A percentile compares a stretch with the other conserved stretches of the same genome.
These are phyloP conservation scores for Mallotus japonicus DNA, from an alignment of 441 rosid genomes.

Conservation along the genomic window DNA sequence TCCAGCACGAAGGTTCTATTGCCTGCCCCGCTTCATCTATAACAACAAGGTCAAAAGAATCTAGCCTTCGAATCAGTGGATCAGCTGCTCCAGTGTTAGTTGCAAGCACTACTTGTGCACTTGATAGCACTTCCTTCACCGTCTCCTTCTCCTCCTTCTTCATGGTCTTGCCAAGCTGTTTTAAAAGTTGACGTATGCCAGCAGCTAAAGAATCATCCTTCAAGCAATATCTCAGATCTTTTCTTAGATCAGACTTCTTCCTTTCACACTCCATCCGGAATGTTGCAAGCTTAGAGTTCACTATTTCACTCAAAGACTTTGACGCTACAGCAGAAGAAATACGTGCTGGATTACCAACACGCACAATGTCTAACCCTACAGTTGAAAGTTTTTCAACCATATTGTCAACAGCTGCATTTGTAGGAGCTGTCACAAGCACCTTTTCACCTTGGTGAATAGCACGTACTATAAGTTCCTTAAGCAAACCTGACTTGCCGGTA, in stretches of 20 bases:
- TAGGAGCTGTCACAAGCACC: constrained; percentile 93
- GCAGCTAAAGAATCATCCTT: constrained; percentile 94
- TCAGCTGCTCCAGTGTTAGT: constrained; percentile 97
- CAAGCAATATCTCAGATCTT: constrained; percentile 77
- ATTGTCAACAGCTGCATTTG: constrained; percentile 96
- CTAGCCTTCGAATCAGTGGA: constrained; percentile 73
- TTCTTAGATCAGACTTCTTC: constrained; percentile 83
- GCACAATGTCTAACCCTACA: constrained; percentile 69
- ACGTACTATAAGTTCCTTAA: constrained; percentile 66
- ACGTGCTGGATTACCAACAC: constrained; percentile 95
- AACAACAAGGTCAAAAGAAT: constrained; percentile 81
- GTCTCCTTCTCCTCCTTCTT: constrained; percentile 94
- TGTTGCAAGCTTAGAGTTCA: constrained; percentile 65
- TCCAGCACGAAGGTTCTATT: constrained; percentile 97
- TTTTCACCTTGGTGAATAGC: constrained; percentile 90
- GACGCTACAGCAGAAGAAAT: constrained; percentile 83
- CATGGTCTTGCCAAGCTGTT: constrained; percentile 78
- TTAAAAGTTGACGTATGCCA: constrained; percentile 91
- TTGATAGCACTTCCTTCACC: constrained; percentile 68
- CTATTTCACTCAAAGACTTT: constrained; percentile 82
- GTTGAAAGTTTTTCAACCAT: constrained; percentile 87
- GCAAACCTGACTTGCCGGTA: constrained; percentile 92
- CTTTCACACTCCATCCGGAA: constrained; percentile 67
- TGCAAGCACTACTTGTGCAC: constrained; percentile 88
- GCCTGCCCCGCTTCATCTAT: constrained; percentile 98